A percentile compares a stretch with the other conserved stretches of the same genome.
These are phyloP conservation scores for Penstemon eatonii DNA, from an alignment of 257 asterid species.

Conservation along the genomic window DNA sequence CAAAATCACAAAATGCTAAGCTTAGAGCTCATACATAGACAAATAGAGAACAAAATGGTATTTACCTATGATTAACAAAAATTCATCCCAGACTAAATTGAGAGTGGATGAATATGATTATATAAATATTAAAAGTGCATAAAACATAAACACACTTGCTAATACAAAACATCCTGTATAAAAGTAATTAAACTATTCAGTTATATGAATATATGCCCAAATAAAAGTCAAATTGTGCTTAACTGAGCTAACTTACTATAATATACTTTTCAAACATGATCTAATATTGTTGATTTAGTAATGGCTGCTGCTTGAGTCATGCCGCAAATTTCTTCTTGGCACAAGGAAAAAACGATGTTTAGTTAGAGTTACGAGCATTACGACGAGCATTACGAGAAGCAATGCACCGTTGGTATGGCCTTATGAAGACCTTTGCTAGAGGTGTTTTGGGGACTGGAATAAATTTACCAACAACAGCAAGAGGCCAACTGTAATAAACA, in stretches of 20 bases:
- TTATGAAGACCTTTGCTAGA: conserved; percentile 66
- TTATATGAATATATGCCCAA: conserved; percentile 15
- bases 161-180: conserved; percentile 21
- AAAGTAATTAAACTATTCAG: conserved; percentile 8
- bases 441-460: conserved; percentile 91
- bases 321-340: conserved; percentile 16
- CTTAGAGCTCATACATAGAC: neutral
- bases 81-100: conserved; percentile 1
- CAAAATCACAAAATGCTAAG: no score
- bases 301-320: conserved; percentile 20
- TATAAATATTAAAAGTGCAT: neutral
- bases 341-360: conserved; percentile 21
- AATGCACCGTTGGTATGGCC: conserved; percentile 67
- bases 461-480: conserved; percentile 72
- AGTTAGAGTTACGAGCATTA: conserved; percentile 30
- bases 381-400: conserved; percentile 54
- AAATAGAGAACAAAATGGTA: neutral
- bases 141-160: conserved; percentile 2
- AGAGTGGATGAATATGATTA: neutral
- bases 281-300: conserved; percentile 5
- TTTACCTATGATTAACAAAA: neutral
- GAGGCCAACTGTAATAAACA: conserved; percentile 80
- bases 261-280: conserved; percentile 18
- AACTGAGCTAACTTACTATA: conserved; percentile 26
- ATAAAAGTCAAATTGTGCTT: conserved; percentile 26